phyloP scores from a whole-genome alignment of 192 early-diverging fungal species.

The Podila epigama region DNA sequence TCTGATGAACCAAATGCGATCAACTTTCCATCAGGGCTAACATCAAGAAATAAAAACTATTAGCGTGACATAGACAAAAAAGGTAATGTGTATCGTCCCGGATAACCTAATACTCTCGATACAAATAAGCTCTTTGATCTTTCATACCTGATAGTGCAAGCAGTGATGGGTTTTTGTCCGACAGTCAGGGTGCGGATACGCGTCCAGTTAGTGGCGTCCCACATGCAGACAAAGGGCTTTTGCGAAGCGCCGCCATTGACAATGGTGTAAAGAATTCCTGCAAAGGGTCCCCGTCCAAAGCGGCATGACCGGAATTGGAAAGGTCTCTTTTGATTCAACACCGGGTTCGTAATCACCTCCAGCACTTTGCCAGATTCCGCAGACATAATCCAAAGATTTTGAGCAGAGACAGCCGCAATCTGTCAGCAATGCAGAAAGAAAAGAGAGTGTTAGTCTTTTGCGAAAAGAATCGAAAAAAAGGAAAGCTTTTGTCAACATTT shows the following conservation, averaged over 20 bases:
- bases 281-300: constrained; percentile 65
- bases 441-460: not conserved
- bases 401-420: constrained; percentile 59
- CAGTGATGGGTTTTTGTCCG: constrained; percentile 66
- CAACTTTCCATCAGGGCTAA: constrained; percentile 72
- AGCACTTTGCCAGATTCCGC: constrained; percentile 52
- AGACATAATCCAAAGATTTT: constrained; percentile 53
- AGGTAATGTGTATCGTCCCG: too few relatives aligned
- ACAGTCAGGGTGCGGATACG: constrained; percentile 57
- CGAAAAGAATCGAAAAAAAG: not conserved
- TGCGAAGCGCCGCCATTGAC: constrained; percentile 66
- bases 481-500: not conserved
- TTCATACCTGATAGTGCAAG: constrained; percentile 69
- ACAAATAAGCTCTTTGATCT: too few relatives aligned
- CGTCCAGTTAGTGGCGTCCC: constrained; percentile 64
- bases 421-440: constrained; percentile 8
- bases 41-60: not conserved
- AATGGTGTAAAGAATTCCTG: constrained; percentile 66
- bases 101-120: too few relatives aligned
- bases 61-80: not conserved
- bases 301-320: constrained; percentile 59
- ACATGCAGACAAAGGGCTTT: constrained; percentile 67
- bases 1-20: constrained; percentile 80
- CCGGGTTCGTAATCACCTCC: constrained; percentile 52
- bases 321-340: constrained; percentile 50